These are phyloP conservation scores for Lipomyces yamanashiensis DNA, from an alignment of 805 yeast genomes.

Conservation along the genomic window DNA sequence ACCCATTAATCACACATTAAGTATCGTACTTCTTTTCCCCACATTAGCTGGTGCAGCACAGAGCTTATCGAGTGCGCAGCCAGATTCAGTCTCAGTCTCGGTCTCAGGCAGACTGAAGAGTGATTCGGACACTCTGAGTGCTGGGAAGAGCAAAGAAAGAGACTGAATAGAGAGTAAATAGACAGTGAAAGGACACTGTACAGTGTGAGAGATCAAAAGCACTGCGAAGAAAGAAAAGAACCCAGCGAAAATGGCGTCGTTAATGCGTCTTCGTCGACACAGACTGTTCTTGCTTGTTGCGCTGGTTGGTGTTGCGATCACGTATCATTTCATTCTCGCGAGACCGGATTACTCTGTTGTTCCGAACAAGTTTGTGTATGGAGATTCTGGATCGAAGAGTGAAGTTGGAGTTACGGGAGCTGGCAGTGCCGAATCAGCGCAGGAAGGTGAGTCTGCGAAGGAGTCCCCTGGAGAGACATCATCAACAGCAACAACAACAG, in stretches of 20 bases:
- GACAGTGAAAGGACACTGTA: not conserved
- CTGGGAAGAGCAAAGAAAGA: not conserved
- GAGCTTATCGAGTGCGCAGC: constrained; percentile 1
- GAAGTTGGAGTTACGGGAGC: not conserved
- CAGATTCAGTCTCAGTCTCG: no score
- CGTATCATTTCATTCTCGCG: constrained; percentile 18
- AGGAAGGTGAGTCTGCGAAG: not conserved
- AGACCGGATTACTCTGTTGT: constrained; percentile 1
- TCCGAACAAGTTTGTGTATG: constrained; percentile 21
- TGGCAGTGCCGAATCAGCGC: not conserved
- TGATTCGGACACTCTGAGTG: not conserved
- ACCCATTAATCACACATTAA: not conserved
- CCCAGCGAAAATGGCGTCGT: constrained; percentile 1
- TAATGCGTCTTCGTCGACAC: constrained; percentile 20
- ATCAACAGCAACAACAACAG: no score
- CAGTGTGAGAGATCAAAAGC: not conserved
- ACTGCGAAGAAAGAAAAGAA: no score
- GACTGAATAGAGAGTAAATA: not conserved
- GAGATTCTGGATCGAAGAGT: not conserved
- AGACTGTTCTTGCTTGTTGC: constrained; percentile 16
- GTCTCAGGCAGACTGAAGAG: no score
- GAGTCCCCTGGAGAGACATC: not conserved
- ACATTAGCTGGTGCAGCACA: not conserved
- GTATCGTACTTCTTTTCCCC: not conserved
- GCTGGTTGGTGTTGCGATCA: constrained; percentile 9